Evolutionary conservation across 257 asterid species (phyloP).

Genomic region (Nicotiana paniculata): DNA sequence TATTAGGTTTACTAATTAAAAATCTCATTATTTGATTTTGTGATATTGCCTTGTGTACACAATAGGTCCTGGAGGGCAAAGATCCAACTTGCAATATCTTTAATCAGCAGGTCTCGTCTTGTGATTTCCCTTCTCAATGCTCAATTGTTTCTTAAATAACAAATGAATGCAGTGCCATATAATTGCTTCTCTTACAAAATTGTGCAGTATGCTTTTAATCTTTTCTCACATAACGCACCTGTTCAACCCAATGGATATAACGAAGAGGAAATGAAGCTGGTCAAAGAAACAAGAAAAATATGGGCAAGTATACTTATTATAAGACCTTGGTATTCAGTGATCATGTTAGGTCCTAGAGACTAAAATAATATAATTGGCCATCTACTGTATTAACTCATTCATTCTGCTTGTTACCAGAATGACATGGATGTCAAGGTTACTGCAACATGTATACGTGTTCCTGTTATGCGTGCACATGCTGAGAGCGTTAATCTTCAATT

Average conservation of each 20-base stretch:
- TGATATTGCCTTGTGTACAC: constrained; percentile 1
- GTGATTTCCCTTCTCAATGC: constrained; percentile 1
- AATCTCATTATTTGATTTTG: background rate
- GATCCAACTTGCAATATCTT: constrained; percentile 87
- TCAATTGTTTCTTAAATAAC: background rate
- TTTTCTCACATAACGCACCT: constrained; percentile 95
- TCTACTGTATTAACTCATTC: background rate
- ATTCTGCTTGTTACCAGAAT: constrained; percentile 35
- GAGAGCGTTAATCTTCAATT: constrained; percentile 95
- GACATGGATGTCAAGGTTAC: constrained; percentile 69
- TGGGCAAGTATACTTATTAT: constrained; percentile 49
- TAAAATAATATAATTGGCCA: background rate
- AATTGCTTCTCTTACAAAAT: background rate
- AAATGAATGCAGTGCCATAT: background rate
- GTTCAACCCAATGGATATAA: constrained; percentile 85
- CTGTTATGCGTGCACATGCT: constrained; percentile 99
- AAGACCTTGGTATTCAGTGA: background rate
- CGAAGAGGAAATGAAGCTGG: constrained; percentile 97
- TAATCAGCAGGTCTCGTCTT: constrained; percentile 53
- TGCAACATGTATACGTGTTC: constrained; percentile 94
- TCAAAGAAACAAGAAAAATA: constrained; percentile 89
- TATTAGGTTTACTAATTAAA: background rate
- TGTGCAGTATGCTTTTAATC: constrained; percentile 92
- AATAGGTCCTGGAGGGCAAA: constrained; percentile 72
- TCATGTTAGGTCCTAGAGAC: background rate